Evolutionary conservation across 176 grass and related monocot genomes (phyloP).

Genomic region (Avena sativa): DNA sequence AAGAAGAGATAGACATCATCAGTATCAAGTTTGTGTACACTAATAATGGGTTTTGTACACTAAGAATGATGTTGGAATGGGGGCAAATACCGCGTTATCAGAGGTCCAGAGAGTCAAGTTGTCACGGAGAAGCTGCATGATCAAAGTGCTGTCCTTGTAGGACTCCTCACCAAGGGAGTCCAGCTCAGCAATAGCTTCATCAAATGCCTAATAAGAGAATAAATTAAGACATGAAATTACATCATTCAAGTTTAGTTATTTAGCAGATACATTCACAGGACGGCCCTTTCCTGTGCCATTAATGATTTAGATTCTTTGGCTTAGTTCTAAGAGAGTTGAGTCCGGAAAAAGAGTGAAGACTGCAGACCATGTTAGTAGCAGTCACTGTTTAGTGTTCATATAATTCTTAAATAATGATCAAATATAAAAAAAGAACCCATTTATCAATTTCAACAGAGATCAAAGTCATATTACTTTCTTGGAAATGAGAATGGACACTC

Average conservation of each 20-base stretch:
- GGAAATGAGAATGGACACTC: background rate
- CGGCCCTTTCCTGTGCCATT: background rate
- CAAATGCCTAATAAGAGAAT: constrained; percentile 49
- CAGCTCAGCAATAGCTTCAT: constrained; percentile 67
- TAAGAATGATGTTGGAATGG: background rate
- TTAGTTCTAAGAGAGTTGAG: background rate
- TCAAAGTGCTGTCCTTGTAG: constrained; percentile 69
- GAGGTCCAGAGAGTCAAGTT: constrained; percentile 69
- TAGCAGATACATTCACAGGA: background rate
- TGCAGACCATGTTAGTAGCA: background rate
- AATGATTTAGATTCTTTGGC: background rate
- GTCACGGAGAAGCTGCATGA: constrained; percentile 71
- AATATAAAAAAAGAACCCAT: background rate
- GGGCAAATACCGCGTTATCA: constrained; percentile 43
- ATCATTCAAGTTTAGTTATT: background rate
- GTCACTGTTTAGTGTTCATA: background rate
- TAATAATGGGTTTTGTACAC: background rate
- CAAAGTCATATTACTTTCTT: background rate
- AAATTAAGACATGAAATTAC: background rate
- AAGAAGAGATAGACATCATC: background rate
- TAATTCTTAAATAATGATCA: background rate
- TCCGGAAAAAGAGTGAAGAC: background rate
- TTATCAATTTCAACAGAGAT: background rate
- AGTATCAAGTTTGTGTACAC: background rate
- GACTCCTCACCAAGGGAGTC: constrained; percentile 67